Evolutionary conservation across 129 eudicot genomes (phyloP), one percentile per base, ranked within the genome.

Genomic region (Pseudognaphalium luteoalbum): DNA sequence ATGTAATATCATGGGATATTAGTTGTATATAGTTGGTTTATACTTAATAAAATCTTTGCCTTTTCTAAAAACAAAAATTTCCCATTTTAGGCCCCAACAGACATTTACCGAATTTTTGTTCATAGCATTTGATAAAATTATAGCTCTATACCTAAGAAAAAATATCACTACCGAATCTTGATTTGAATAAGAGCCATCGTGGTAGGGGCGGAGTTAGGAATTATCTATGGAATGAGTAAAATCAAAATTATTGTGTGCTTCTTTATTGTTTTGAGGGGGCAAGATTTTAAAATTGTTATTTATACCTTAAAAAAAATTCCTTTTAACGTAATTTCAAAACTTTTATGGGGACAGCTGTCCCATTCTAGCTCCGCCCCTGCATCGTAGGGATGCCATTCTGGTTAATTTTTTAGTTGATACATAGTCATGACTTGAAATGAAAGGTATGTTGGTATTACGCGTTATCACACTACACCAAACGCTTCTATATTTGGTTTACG

Each of bases 41-140:
- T 25, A 25, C 28, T 25, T 25, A 25, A 25, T 25, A 25, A 25
- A 25, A 25, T 1, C 28, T 25, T 25, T 25, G 28, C 28, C 28
- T 25, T 25, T 25, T 25, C 28, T 25, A 25, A 25, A 25, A 25
- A 25, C n/a, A n/a, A n/a, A n/a, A n/a, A 39, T 62, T 29, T 50
- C 20, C 30, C 64, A 11, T 5, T 29, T 11, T 75, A 63, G 22
- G 71, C 50, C 63, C 63, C 66, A 66, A 19, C 41, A 66, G 80
- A 76, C 68, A 76, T 7, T 22, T 67, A 76, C 80, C 80, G 64
- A 66, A 51, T 14, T 54, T 66, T 39, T 41, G 52, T 39, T 39
- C 39, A 54, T 35, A 47, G 32, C 68, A 56, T 54, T 30, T 57
- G 68, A 67, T 34, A 16, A 42, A 25, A 60, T 28, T 57, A 61